Evolutionary conservation across 2,329 filamentous ascomycete species (phyloP), one percentile per base, ranked within the genome.

Genomic region (Samsoniella hepiali): DNA sequence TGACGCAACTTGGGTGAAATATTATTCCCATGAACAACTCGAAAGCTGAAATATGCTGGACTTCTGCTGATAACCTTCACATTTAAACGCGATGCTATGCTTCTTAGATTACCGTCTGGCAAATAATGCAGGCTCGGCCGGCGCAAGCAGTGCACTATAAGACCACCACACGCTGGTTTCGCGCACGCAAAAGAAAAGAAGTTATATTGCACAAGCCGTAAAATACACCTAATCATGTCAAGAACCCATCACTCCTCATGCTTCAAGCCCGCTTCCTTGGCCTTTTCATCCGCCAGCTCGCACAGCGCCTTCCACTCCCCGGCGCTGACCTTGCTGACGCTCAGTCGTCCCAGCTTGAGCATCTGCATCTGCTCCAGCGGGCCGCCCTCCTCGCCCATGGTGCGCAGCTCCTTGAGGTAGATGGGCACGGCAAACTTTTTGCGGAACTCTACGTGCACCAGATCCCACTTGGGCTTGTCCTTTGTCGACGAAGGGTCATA

Each of bases 371-470:
- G 83, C 70, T 86, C 85, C 47, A 96, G 78, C 7, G 84, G 80
- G 9, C 84, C 77, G 0, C 82, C 83, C 0, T 75, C 72, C 47
- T 81, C 79, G 6, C 85, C 85, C 70, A 89, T 81, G 42, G 84
- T 82, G 61, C 90, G 88, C 51, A 97, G 82, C 68, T 91, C 87
- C 66, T 85, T 84, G 58, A 97, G 82, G 5, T 83, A 83, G 63
- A 98, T 84, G 0, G 87, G 84, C 15, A 86, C 81, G 1, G 81
- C 80, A 69, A 98, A 93, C 76, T 97, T 97, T 73, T 87, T 88
- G 63, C 90, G 87, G 73, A 96, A 97, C 70, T 88, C 84, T 55
- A 98, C 94, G 65, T 96, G 90, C 1, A 98, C 95, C 22, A 95
- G 84, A 60, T 88, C 91, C 95, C 95, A 99, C 70, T 61, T 84